Percentiles rank a stretch among this genome's conserved stretches.
These are phyloP conservation scores for Chenopodium quinoa DNA, from an alignment of 148 eudicot genomes.

Conservation along the genomic window DNA sequence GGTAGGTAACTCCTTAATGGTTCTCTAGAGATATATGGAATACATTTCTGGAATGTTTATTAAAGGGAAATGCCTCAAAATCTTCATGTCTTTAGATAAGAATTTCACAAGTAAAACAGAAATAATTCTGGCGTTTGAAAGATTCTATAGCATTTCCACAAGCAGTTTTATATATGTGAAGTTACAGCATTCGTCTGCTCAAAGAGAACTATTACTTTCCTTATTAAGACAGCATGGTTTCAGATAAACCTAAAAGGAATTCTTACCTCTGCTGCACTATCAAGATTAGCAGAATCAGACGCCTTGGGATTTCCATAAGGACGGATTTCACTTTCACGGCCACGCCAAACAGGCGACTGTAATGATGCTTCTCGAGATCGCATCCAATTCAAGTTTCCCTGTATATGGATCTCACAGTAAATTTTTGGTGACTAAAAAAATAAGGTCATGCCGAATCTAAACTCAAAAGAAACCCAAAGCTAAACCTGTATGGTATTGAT, in stretches of 20 bases:
- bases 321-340: conserved; percentile 93
- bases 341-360: conserved; percentile 95
- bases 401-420: conserved; percentile 28
- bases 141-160: conserved; percentile 1
- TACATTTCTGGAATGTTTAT: not conserved
- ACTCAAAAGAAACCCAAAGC: conserved; percentile 19
- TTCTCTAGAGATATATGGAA: not conserved
- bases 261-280: conserved; percentile 93
- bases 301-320: conserved; percentile 94
- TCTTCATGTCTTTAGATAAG: not conserved
- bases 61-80: not conserved
- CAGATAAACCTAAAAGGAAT: conserved; percentile 8
- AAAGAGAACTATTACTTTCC: not conserved
- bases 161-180: not conserved
- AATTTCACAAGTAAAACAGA: not conserved
- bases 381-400: conserved; percentile 99
- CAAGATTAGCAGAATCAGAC: conserved; percentile 99
- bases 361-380: conserved; percentile 87
- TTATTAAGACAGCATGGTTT: not conserved
- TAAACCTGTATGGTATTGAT: conserved; percentile 97
- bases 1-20: not conserved
- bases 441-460: conserved; percentile 11
- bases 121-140: not conserved
- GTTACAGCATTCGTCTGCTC: not conserved
- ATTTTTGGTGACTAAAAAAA: not conserved